A percentile compares a stretch with the other conserved stretches of the same genome.
Conservation (phyloP, 2,329 filamentous ascomycete species). For the Bipolaris victoriae region DNA sequence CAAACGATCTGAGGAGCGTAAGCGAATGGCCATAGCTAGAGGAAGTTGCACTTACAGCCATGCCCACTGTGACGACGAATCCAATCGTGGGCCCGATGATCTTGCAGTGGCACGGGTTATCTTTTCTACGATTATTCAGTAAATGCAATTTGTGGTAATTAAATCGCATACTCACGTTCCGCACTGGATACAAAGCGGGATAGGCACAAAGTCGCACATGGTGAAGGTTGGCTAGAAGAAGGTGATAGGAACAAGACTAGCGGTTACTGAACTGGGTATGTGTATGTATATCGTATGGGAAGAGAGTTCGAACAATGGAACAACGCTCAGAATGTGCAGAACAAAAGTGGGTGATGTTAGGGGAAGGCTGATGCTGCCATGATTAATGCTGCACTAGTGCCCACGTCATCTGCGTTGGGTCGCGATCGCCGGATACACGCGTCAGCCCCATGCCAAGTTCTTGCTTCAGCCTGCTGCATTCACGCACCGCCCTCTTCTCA, state of each 20-base stretch:
- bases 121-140: slow-evolving; percentile 51
- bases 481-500: neutral
- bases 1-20: slow-evolving; percentile 54
- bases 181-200: slow-evolving; percentile 63
- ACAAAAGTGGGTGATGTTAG: slow-evolving; percentile 3
- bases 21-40: slow-evolving; percentile 13
- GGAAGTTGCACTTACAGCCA: slow-evolving; percentile 53
- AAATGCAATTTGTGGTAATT: neutral
- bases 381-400: slow-evolving; percentile 9
- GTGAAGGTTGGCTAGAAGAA: neutral
- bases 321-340: slow-evolving; percentile 1
- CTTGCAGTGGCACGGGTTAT: slow-evolving; percentile 65
- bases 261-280: neutral
- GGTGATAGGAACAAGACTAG: neutral
- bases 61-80: slow-evolving; percentile 56
- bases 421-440: slow-evolving; percentile 15
- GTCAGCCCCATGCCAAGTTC: slow-evolving; percentile 7
- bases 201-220: slow-evolving; percentile 50
- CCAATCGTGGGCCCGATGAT: slow-evolving; percentile 62
- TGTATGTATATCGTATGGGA: neutral
- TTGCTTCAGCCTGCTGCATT: slow-evolving; percentile 6
- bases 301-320: neutral
- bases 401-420: slow-evolving; percentile 12
- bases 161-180: slow-evolving; percentile 45
- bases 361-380: slow-evolving; percentile 16